Base-by-base conservation (phyloP, 1,284 basidiomycete genomes). In the Cerrena zonata region DNA sequence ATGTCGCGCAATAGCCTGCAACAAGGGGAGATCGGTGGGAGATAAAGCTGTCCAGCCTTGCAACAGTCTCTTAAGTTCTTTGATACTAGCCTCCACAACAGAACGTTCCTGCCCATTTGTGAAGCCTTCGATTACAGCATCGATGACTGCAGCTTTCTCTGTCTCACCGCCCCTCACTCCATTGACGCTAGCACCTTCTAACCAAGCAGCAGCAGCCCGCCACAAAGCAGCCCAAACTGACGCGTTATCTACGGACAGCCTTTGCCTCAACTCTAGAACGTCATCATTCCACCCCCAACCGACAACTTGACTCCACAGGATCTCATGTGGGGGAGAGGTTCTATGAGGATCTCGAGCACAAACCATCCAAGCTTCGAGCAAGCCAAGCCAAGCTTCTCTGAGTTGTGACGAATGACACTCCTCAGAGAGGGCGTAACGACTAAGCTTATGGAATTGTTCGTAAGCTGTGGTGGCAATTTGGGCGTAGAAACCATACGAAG, bases 301-400 rank as follows among this genome's bases (percentile, higher is more conserved):
- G 13, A 72, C 69, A 4, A 94, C 74, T 61, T 94, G 91, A 49
- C 85, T 91, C 94, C 94, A 97, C 2, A 89, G 72, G 43, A 97
- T 82, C 53, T 92, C 91, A 65, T 98, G 94, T 15, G 76, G 76
- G 0, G 90, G 91, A 5, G 83, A 86, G 5, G 92, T 94, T 51
- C 78, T 75, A 65, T 98, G 94, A 2, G 94, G 94, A 63, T 97
- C 89, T 19, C 82, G 78, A 0, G 93, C 90, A 58, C 91, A 94
- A 1, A 81, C 74, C 5, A 76, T 86, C 93, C 93, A 97, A 0
- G 76, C 70, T 49, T 80, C 77, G 1, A 91, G 59, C 2, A 91
- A 65, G 39, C 63, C 65, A 12, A 69, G 69, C 79, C 78, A 91
- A 10, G 76, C 71, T 23, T 64, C 58, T 30, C 69, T 65, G 15